Conservation (phyloP, 2,329 filamentous ascomycete species). For the Aspergillus pseudoglaucus region DNA sequence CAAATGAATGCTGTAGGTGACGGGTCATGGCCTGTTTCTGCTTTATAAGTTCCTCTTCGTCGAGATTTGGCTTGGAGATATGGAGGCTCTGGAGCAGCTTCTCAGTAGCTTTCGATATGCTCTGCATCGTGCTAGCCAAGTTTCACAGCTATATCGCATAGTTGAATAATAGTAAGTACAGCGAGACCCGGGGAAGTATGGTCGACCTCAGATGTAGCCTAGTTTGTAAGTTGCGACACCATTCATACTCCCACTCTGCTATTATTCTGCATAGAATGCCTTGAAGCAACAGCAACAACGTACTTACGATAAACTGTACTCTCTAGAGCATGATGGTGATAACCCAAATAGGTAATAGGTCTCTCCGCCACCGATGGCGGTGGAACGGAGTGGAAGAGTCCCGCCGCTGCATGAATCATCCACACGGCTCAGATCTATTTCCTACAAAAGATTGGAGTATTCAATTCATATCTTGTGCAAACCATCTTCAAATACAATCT, state of each 20-base stretch:
- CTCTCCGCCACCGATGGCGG: background rate
- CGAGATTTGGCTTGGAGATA: background rate
- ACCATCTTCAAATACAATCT: background rate
- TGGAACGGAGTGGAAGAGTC: constrained; percentile 18
- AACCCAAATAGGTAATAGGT: background rate
- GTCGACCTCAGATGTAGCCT: no score
- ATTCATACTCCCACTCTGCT: no score
- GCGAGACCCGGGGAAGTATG: no score
- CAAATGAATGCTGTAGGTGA: background rate
- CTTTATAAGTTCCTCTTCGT: background rate
- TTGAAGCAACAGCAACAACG: no score
- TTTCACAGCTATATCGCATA: no score
- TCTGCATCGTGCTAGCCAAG: background rate
- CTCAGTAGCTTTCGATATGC: background rate
- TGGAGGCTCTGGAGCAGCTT: background rate
- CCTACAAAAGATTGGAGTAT: background rate
- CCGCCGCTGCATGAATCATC: constrained; percentile 22
- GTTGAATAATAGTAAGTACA: no score
- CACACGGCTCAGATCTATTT: constrained; percentile 2
- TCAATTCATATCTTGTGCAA: background rate
- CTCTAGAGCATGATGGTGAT: background rate
- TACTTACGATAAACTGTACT: no score
- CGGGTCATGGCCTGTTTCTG: background rate
- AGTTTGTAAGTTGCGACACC: no score
- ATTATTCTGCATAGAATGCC: no score